phyloP scores from a whole-genome alignment of 2,329 filamentous ascomycete genomes.

The Aureobasidium sp. region DNA sequence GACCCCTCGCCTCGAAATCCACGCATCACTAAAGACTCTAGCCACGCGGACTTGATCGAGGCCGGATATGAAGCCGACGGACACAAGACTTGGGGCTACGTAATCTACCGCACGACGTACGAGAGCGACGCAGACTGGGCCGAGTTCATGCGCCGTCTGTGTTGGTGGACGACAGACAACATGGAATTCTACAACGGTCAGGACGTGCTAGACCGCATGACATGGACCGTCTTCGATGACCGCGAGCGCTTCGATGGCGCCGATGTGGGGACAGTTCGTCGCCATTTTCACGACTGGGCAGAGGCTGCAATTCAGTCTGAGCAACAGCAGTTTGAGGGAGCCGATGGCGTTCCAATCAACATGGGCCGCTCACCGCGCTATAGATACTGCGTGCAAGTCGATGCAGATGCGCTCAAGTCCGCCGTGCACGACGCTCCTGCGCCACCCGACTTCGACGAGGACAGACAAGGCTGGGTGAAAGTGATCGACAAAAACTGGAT shows the following conservation, averaged over 20 bases:
- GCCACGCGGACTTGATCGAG: conserved; percentile 14
- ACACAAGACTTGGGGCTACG: conserved; percentile 16
- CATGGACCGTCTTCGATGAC: conserved; percentile 15
- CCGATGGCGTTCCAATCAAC: background rate
- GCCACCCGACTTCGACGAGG: conserved; percentile 1
- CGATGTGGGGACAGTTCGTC: conserved; percentile 1
- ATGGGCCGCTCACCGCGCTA: conserved; percentile 13
- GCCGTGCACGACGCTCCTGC: background rate
- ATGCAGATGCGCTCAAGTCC: conserved; percentile 13
- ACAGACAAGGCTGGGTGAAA: conserved; percentile 8
- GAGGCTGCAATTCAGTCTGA: background rate
- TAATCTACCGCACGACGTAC: conserved; percentile 18
- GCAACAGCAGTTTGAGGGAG: conserved; percentile 6
- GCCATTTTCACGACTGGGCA: conserved; percentile 14
- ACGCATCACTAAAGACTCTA: background rate
- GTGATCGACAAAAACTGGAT: conserved; percentile 14
- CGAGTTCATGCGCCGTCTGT: conserved; percentile 13
- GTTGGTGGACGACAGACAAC: background rate
- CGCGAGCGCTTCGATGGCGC: conserved; percentile 13
- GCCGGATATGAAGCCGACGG: conserved; percentile 2
- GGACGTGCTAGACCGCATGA: conserved; percentile 13
- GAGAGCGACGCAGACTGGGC: conserved; percentile 15
- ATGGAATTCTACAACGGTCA: conserved; percentile 10
- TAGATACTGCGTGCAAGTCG: conserved; percentile 13
- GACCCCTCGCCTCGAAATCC: background rate